A percentile compares a stretch with the other conserved stretches of the same genome.
Evolutionary conservation across 176 grass and related monocot species (phyloP).

Genomic region (barley (Hordeum vulgare)): MorexV3_pseudomolecules_assembly NC_058523.1:447761403-447761902

Average conservation of each 20-base stretch:
- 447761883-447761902: not conserved
- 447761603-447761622: not conserved
- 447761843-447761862: not conserved
- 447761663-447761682: not conserved
- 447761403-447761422: no score
- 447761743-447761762: no score
- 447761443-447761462: not conserved
- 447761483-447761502: not conserved
- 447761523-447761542: not conserved
- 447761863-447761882: not conserved
- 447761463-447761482: not conserved
- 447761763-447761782: slow-evolving; percentile 6
- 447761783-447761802: not conserved
- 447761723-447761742: not conserved
- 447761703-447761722: not conserved
- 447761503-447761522: not conserved
- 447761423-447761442: not conserved
- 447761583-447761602: not conserved
- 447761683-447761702: not conserved
- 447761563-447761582: not conserved
- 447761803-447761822: not conserved
- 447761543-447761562: not conserved
- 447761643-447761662: not conserved
- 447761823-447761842: not conserved
- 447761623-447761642: not conserved